A percentile compares a stretch with the other conserved stretches of the same genome.
Conservation (phyloP, 2,329 filamentous ascomycete species). For the Bertia moriformis region DNA sequence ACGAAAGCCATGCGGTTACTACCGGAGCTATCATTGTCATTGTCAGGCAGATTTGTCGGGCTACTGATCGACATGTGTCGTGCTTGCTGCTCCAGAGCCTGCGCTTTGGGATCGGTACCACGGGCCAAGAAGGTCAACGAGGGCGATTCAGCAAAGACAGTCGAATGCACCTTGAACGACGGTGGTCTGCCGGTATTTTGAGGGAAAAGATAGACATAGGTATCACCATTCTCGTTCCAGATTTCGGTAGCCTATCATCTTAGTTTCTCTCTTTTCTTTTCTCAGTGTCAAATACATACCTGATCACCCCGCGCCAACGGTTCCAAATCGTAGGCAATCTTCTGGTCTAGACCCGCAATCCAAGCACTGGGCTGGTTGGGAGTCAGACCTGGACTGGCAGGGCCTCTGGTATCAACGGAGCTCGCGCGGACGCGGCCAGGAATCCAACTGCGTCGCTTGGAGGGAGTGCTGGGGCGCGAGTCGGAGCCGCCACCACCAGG, state of each 20-base stretch:
- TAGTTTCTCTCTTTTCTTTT: neutral
- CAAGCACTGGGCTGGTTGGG: conserved; percentile 29
- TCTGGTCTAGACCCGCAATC: conserved; percentile 41
- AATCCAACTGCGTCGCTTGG: conserved; percentile 26
- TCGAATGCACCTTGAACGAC: conserved; percentile 46
- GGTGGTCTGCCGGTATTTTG: conserved; percentile 36
- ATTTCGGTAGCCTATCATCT: conserved; percentile 32
- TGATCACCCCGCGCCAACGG: conserved; percentile 32
- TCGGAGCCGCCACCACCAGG: conserved; percentile 15
- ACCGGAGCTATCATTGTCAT: conserved; percentile 24
- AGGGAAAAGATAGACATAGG: conserved; percentile 47
- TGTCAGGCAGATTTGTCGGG: conserved; percentile 9
- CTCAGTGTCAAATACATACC: conserved; percentile 16
- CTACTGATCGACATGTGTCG: conserved; percentile 13
- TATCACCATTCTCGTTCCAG: conserved; percentile 49
- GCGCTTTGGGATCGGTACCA: conserved; percentile 29
- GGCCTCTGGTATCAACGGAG: conserved; percentile 10
- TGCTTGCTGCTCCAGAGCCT: conserved; percentile 13
- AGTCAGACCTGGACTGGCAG: conserved; percentile 1
- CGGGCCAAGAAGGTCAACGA: conserved; percentile 37
- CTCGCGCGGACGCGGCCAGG: conserved; percentile 17
- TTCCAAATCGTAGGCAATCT: conserved; percentile 36
- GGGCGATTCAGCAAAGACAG: conserved; percentile 39
- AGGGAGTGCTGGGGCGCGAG: conserved; percentile 15
- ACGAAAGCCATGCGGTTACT: conserved; percentile 29